Percentiles rank a stretch among this genome's conserved stretches.
Evolutionary conservation across 371 early-diverging fungal genomes (phyloP).

Genomic region (Amoeboradix gromovi): DNA sequence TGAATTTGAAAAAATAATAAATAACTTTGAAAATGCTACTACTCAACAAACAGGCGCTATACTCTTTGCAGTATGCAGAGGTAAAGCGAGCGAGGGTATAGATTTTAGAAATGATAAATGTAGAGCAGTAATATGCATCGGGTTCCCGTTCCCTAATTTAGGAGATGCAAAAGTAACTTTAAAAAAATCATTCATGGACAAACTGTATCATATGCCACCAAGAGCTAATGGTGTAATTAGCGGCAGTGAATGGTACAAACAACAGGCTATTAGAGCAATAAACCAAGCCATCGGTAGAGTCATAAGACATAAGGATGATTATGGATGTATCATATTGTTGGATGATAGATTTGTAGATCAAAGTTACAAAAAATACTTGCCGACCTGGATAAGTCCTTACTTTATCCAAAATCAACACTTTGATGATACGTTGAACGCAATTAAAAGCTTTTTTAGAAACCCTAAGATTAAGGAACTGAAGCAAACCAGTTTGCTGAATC

Average conservation of each 20-base stretch:
- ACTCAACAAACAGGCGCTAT: constrained; percentile 19
- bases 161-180: constrained; percentile 27
- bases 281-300: constrained; percentile 85
- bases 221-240: constrained; percentile 3
- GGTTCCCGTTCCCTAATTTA: constrained; percentile 63
- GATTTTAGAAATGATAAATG: constrained; percentile 66
- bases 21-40: constrained; percentile 10
- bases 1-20: constrained; percentile 21
- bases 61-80: constrained; percentile 38
- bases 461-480: no score
- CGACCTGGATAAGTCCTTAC: constrained; percentile 49
- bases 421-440: no score
- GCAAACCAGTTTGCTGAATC: no score
- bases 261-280: constrained; percentile 68
- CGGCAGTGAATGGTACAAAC: constrained; percentile 48
- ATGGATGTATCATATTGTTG: constrained; percentile 33
- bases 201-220: constrained; percentile 8
- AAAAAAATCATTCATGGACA: constrained; percentile 30
- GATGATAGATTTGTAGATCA: constrained; percentile 30
- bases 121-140: constrained; percentile 57
- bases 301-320: constrained; percentile 54
- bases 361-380: constrained; percentile 18
- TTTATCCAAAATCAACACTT: no score
- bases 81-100: constrained; percentile 78
- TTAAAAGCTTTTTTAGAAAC: no score